These are phyloP conservation scores for Tuber borchii DNA, from an alignment of 495 filamentous ascomycete genomes.

Conservation along the genomic window DNA sequence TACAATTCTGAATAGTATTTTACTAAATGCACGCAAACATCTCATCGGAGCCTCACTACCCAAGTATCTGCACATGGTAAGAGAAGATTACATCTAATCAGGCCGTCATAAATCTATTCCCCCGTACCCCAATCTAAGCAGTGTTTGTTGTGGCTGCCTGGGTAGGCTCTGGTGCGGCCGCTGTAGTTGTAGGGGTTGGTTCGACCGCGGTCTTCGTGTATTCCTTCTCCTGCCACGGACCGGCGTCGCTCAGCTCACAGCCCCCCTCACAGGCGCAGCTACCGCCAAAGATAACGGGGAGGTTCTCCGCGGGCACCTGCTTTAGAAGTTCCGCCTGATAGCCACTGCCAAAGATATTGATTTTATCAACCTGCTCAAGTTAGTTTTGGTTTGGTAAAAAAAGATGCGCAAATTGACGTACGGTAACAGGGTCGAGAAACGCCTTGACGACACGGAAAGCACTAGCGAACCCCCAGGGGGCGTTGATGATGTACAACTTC, in stretches of 20 bases:
- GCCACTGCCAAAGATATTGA: slow-evolving; percentile 68
- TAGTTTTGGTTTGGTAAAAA: background rate
- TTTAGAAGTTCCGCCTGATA: slow-evolving; percentile 74
- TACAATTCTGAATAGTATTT: background rate
- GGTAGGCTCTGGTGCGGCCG: slow-evolving; percentile 16
- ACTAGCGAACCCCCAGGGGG: slow-evolving; percentile 81
- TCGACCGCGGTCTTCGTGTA: slow-evolving; percentile 38
- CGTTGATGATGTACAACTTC: slow-evolving; percentile 72
- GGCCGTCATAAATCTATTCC: background rate
- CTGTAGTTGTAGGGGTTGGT: slow-evolving; percentile 15
- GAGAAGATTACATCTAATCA: background rate
- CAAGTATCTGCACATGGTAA: background rate
- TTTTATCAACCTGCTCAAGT: slow-evolving; percentile 69
- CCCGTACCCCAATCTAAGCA: background rate
- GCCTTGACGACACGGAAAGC: slow-evolving; percentile 78
- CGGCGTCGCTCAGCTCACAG: slow-evolving; percentile 76
- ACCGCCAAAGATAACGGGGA: slow-evolving; percentile 79
- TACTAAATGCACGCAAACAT: background rate
- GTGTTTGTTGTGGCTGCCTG: slow-evolving; percentile 8
- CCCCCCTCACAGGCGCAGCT: slow-evolving; percentile 72
- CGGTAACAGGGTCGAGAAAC: slow-evolving; percentile 91
- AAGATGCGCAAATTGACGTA: background rate
- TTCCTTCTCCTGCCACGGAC: slow-evolving; percentile 79
- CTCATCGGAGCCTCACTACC: background rate
- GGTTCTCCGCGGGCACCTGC: slow-evolving; percentile 82